Conservation (phyloP, 2,329 filamentous ascomycete species). For the Chrysoporthe deuterocubensis region DNA sequence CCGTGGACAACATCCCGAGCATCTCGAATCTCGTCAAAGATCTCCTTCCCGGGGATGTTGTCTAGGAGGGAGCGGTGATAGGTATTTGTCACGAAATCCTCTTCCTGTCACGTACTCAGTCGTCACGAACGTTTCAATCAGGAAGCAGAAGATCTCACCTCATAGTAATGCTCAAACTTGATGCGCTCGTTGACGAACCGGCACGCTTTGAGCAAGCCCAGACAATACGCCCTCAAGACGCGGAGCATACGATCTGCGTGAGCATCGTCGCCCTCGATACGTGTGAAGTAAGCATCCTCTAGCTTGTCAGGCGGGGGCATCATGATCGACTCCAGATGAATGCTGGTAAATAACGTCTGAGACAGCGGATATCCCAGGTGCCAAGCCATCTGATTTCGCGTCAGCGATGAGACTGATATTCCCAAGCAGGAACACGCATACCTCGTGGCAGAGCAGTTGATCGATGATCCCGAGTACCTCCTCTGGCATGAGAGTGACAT, state of each 20-base stretch:
- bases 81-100: slow-evolving; percentile 93
- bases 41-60: slow-evolving; percentile 59
- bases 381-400: slow-evolving; percentile 77
- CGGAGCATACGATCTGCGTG: slow-evolving; percentile 55
- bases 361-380: slow-evolving; percentile 94
- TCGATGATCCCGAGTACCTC: slow-evolving; percentile 94
- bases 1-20: slow-evolving; percentile 57
- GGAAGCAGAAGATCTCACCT: slow-evolving; percentile 56
- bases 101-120: slow-evolving; percentile 64
- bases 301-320: slow-evolving; percentile 69
- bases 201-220: slow-evolving; percentile 83
- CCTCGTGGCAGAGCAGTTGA: slow-evolving; percentile 86
- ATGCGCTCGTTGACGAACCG: slow-evolving; percentile 78
- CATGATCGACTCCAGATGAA: slow-evolving; percentile 85
- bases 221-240: slow-evolving; percentile 82
- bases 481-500: slow-evolving; percentile 68
- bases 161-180: slow-evolving; percentile 84
- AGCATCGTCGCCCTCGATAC: slow-evolving; percentile 37
- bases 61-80: slow-evolving; percentile 81
- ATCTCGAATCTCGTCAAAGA: slow-evolving; percentile 58
- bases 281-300: slow-evolving; percentile 66
- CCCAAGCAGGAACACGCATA: slow-evolving; percentile 41
- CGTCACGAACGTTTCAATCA: background rate
- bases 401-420: background rate
- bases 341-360: slow-evolving; percentile 90